Evolutionary conservation across 768 basidiomycete species (phyloP).

Genomic region (Boletus sensibilis): DNA sequence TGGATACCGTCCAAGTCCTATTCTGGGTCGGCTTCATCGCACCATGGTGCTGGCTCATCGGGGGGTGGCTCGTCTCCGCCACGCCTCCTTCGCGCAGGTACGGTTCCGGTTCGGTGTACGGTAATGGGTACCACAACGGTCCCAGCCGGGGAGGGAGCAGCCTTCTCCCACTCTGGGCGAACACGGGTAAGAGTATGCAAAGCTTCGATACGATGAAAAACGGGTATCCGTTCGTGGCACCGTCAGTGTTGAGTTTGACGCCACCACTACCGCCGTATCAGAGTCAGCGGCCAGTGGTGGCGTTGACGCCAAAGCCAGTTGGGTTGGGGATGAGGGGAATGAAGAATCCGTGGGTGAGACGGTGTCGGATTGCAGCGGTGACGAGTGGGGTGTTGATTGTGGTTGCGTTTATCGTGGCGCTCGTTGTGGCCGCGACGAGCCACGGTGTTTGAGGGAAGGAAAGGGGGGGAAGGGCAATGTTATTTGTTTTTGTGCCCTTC

Average conservation of each 20-base stretch:
- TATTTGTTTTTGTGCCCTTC: neutral
- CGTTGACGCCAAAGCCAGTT: conserved; percentile 21
- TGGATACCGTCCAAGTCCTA: conserved; percentile 49
- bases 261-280: conserved; percentile 27
- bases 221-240: conserved; percentile 61
- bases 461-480: neutral
- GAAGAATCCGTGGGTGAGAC: conserved; percentile 40
- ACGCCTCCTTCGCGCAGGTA: conserved; percentile 17
- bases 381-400: conserved; percentile 51
- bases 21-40: conserved; percentile 76
- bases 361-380: conserved; percentile 60
- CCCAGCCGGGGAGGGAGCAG: conserved; percentile 44
- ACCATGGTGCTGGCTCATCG: conserved; percentile 74
- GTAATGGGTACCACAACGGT: conserved; percentile 20
- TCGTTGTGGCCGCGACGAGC: conserved; percentile 36
- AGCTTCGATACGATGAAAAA: conserved; percentile 45
- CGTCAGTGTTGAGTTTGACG: conserved; percentile 39
- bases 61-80: conserved; percentile 60
- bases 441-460: neutral
- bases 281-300: conserved; percentile 19
- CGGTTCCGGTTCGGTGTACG: neutral
- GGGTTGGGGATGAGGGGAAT: conserved; percentile 5
- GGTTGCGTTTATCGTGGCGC: conserved; percentile 48
- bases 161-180: conserved; percentile 32
- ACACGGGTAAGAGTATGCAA: conserved; percentile 42